Evolutionary conservation across 441 rosid genomes (phyloP).

Genomic region (Melastoma candidum): DNA sequence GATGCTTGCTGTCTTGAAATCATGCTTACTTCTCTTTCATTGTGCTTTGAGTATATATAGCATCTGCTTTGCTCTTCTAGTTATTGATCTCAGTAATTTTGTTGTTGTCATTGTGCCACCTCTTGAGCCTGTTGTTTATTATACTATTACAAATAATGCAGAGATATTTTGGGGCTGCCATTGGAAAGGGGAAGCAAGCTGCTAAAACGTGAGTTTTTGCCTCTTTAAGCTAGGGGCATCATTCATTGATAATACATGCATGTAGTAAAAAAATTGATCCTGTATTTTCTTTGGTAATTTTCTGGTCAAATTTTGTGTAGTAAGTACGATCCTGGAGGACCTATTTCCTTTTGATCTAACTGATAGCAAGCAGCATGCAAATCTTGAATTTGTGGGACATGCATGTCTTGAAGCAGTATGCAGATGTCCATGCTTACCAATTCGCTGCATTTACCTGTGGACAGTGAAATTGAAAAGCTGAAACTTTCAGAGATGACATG

Average conservation of each 20-base stretch:
- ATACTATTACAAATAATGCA: constrained; percentile 10
- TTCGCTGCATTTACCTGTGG: constrained; percentile 1
- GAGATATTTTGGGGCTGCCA: constrained; percentile 95
- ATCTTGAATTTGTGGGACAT: no score
- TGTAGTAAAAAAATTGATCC: no score
- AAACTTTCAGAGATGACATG: constrained; percentile 95
- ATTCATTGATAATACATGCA: no score
- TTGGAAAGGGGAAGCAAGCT: constrained; percentile 95
- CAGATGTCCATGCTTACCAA: neutral
- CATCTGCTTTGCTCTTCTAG: neutral
- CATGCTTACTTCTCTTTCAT: neutral
- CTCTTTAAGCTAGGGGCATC: neutral
- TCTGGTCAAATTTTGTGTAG: neutral
- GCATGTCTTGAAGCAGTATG: no score
- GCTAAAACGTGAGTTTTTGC: constrained; percentile 79
- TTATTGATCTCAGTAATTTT: neutral
- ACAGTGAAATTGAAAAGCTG: constrained; percentile 91
- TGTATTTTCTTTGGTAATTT: no score
- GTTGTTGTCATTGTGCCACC: neutral
- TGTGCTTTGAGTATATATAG: neutral
- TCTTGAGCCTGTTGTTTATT: no score
- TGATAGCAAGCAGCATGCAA: no score
- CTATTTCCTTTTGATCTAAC: neutral
- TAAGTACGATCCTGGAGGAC: neutral
- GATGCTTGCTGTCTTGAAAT: neutral